A percentile compares a stretch with the other conserved stretches of the same genome.
phyloP scores from a whole-genome alignment of 2,329 filamentous ascomycete species.

The Sporothrix phasma region DNA sequence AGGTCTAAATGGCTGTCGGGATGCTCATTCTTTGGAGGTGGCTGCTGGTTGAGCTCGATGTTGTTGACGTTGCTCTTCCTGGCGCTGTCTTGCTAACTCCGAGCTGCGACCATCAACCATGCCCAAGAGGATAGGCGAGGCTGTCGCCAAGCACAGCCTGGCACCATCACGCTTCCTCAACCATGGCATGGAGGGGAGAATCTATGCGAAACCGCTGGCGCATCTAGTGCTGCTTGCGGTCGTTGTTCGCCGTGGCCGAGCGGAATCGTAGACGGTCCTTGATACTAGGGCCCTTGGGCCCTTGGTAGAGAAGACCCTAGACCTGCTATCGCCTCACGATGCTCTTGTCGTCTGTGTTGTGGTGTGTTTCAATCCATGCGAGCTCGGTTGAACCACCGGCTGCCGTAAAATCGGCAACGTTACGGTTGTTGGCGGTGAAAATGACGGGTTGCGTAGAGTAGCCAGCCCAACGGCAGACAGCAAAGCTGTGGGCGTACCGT shows the following conservation, averaged over 20 bases:
- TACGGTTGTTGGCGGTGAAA: neutral
- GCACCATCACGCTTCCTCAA: neutral
- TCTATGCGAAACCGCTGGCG: slow-evolving; percentile 1
- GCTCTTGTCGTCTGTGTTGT: neutral
- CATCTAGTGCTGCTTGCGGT: slow-evolving; percentile 1
- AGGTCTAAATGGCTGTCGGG: too few relatives aligned
- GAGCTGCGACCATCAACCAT: neutral
- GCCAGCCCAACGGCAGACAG: neutral
- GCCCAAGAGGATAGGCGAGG: neutral
- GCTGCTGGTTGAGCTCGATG: too few relatives aligned
- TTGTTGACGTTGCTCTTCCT: too few relatives aligned
- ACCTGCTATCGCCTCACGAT: neutral
- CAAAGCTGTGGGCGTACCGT: neutral
- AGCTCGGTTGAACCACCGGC: neutral
- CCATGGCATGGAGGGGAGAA: neutral
- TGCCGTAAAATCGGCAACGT: neutral
- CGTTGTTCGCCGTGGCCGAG: slow-evolving; percentile 4
- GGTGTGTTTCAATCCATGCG: neutral
- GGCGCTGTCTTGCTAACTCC: too few relatives aligned
- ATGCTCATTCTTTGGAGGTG: too few relatives aligned
- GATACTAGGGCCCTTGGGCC: too few relatives aligned
- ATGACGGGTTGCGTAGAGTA: neutral
- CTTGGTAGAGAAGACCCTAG: neutral
- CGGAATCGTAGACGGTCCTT: neutral
- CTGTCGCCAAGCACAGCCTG: neutral